Conservation (phyloP, 176 grass and related monocot genomes). For the Zizania latifolia region DNA sequence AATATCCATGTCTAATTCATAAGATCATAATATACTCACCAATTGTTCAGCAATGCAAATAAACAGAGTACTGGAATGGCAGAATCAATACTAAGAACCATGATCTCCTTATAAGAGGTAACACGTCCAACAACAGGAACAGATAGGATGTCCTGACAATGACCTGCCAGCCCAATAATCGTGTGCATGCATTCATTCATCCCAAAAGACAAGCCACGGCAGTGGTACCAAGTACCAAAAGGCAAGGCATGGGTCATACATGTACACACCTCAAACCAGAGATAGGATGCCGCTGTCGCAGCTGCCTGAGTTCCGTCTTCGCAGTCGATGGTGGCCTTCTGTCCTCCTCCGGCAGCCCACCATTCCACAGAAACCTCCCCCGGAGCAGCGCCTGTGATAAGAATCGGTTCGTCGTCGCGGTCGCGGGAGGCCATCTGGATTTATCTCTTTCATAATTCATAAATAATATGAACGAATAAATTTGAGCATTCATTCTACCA, state of each 20-base stretch:
- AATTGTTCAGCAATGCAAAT: not conserved
- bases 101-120: constrained; percentile 3
- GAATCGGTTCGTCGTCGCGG: constrained; percentile 85
- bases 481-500: too few relatives aligned
- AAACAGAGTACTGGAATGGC: not conserved
- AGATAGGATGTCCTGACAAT: too few relatives aligned
- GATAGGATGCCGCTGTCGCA: constrained; percentile 61
- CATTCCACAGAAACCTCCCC: too few relatives aligned
- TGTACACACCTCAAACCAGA: constrained; percentile 71
- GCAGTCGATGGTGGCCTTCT: constrained; percentile 61
- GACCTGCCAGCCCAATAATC: constrained; percentile 7
- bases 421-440: constrained; percentile 72
- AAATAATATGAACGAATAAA: too few relatives aligned
- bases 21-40: not conserved
- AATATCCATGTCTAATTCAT: too few relatives aligned
- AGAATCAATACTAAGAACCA: constrained; percentile 13
- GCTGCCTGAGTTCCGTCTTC: constrained; percentile 63
- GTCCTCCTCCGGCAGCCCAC: too few relatives aligned
- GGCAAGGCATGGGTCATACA: too few relatives aligned
- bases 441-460: too few relatives aligned
- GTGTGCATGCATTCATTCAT: constrained; percentile 2
- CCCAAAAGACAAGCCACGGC: too few relatives aligned
- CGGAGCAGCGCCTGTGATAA: too few relatives aligned
- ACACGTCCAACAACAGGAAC: constrained; percentile 22
- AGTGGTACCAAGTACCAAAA: not conserved